These are phyloP conservation scores for Colletotrichum endophyticum DNA, from an alignment of 2,329 filamentous ascomycete genomes.

Conservation along the genomic window DNA sequence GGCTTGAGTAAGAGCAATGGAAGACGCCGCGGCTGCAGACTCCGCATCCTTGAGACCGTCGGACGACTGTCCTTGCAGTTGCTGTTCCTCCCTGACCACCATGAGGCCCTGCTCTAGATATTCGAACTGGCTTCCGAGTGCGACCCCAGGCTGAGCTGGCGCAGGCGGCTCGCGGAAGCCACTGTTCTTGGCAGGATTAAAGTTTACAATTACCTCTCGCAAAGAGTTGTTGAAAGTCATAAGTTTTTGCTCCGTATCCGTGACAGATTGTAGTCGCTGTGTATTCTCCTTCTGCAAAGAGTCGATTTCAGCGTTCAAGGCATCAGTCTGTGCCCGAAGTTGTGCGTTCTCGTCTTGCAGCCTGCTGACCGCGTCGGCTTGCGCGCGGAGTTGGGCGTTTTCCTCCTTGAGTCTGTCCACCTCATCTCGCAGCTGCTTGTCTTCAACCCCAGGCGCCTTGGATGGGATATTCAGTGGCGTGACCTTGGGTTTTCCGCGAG, in stretches of 20 bases:
- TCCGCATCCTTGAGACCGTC: slow-evolving; percentile 27
- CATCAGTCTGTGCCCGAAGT: slow-evolving; percentile 36
- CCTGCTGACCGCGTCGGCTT: slow-evolving; percentile 35
- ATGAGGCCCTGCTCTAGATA: slow-evolving; percentile 73
- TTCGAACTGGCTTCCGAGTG: slow-evolving; percentile 64
- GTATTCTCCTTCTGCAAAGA: slow-evolving; percentile 37
- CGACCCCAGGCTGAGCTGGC: slow-evolving; percentile 20
- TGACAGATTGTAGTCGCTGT: slow-evolving; percentile 55
- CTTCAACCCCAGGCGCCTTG: slow-evolving; percentile 62
- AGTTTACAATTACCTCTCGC: slow-evolving; percentile 68
- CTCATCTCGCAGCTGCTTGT: slow-evolving; percentile 54
- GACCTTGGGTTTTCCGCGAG: slow-evolving; percentile 37
- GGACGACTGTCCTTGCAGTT: slow-evolving; percentile 38
- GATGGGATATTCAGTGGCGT: slow-evolving; percentile 61
- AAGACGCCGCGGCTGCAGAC: slow-evolving; percentile 24
- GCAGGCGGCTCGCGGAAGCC: slow-evolving; percentile 49
- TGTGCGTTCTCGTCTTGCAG: slow-evolving; percentile 33
- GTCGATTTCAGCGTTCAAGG: slow-evolving; percentile 38
- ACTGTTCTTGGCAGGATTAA: slow-evolving; percentile 60
- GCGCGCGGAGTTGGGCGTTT: slow-evolving; percentile 40
- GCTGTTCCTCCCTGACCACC: slow-evolving; percentile 64
- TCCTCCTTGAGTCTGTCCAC: slow-evolving; percentile 53
- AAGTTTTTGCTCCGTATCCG: slow-evolving; percentile 68
- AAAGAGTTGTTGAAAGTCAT: slow-evolving; percentile 72
- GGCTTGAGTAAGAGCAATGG: slow-evolving; percentile 39